A percentile compares a stretch with the other conserved stretches of the same genome.
phyloP scores from a whole-genome alignment of 768 basidiomycete genomes.

The Rhodotorula graminis region DNA sequence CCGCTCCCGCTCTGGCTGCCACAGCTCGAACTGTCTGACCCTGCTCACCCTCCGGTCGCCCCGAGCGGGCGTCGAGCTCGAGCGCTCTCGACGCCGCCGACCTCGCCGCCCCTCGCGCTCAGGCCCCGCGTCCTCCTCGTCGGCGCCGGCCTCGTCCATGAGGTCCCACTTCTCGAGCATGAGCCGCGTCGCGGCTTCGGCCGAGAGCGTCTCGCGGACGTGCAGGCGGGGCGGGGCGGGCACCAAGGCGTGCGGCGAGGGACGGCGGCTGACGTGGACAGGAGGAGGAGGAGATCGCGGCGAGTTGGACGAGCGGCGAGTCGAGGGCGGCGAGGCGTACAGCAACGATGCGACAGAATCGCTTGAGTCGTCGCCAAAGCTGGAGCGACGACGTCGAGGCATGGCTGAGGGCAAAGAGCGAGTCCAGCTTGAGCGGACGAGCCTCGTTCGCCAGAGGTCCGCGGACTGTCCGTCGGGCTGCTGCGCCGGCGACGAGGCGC shows the following conservation, averaged over 20 bases:
- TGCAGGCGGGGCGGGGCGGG: background rate
- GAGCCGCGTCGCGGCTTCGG: slow-evolving; percentile 17
- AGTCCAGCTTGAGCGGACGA: too few species aligned
- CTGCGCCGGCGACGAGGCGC: too few species aligned
- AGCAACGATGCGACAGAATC: background rate
- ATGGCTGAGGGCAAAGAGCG: background rate
- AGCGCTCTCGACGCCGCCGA: background rate
- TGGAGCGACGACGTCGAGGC: too few species aligned
- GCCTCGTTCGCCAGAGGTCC: background rate
- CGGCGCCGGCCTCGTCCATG: background rate
- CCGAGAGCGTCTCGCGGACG: background rate
- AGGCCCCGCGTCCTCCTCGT: background rate
- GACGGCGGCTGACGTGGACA: background rate
- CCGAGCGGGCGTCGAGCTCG: background rate
- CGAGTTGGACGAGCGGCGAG: background rate
- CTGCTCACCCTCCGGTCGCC: slow-evolving; percentile 4
- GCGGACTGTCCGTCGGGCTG: too few species aligned
- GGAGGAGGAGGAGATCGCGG: background rate
- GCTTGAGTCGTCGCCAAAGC: too few species aligned
- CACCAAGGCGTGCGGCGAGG: background rate
- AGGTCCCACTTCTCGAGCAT: slow-evolving; percentile 27
- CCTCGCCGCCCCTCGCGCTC: too few species aligned
- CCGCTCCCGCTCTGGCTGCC: slow-evolving; percentile 11
- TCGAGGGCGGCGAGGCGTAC: background rate
- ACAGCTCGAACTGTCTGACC: slow-evolving; percentile 20